Base-by-base conservation (phyloP, 2,329 filamentous ascomycete genomes). In the Hypoxylon sp. region DNA sequence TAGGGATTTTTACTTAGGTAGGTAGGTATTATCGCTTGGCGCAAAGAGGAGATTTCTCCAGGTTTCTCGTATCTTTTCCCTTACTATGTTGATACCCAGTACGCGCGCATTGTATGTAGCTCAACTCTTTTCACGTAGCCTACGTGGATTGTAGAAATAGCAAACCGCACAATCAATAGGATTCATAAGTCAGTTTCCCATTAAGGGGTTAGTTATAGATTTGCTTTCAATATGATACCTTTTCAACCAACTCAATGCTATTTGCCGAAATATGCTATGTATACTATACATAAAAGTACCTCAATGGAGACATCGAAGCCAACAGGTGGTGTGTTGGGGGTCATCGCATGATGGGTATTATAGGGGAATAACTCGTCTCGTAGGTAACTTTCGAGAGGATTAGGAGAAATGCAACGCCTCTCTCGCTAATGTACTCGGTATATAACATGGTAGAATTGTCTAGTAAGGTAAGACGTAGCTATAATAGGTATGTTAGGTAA, bases 21-120 rank as follows among this genome's bases (percentile, higher is more conserved):
- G 34, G 34, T 36, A 17, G 36, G 36, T 36, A 43, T 57, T 58
- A 14, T 50, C 50, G 32, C 49, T 53, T 21, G 17, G 51, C 11
- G 21, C 21, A 53, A 49, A 45, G 46, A 30, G 60, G 48, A 28
- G 36, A 58, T 14, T n/a, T 60, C 21, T 51, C n/a, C 53, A 25
- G 50, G 36, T 38, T 10, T 32, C 30, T 50, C 38, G 5, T n/a
- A 48, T 17, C 17, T 45, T 41, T 30, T 60, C 23, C 10, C n/a
- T 53, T 45, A 23, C 17, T 21, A 30, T 58, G 34, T 53, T 52
- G 49, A 68, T 64, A 65, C 56, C 51, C 63, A 49, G 10, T 28
- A 48, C 43, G 11, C 14, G 34, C 36, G 21, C 21, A 50, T 43
- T 60, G 48, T 63, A 56, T 51, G 49, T 51, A 60, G 17, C 43